Base-by-base conservation (phyloP, 1,139 yeast genomes). In the Magnusiomyces suaveolens region DNA sequence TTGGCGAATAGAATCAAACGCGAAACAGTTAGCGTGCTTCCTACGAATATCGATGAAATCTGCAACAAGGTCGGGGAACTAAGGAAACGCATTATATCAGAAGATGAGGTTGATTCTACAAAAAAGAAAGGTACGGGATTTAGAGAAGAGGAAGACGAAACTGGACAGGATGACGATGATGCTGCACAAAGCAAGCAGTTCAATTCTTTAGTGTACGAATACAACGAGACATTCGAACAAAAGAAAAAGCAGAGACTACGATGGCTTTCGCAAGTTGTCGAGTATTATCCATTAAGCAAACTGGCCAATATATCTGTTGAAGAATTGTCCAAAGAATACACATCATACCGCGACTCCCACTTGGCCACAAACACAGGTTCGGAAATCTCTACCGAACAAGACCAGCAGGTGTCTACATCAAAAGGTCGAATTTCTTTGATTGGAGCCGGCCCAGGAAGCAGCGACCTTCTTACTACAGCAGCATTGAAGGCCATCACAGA, bases 371-470 rank as follows among this genome's bases (percentile, higher is more conserved):
- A 36, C 8, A n/a, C 41, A 10, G 41, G 18, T 36, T n/a, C 3
- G 16, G 41, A 36, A 16, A n/a, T 10, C 18, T 3, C 41, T 3
- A 36, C 8, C 8, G 41, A 29, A 53, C 38, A 41, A 54, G 52
- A 53, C 43, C 18, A 49, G 51, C 46, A 46, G 38, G 32, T 49
- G 39, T 21, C 46, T 18, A 43, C n/a, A n/a, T 29, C 33, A 43
- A 66, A 63, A 48, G 96, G 94, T 0, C 63, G 76, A 2, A 83
- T 90, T 14, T 79, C 95, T 1, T 74, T 92, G 32, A 89, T 90
- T 18, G 98, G 98, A 0, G 79, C 96, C 1, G 98, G 98, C 0
- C 97, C 97, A 0, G 98, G 98, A 0, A 82, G 94, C 1, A 81
- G 86, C 0, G 83, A 89, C 1, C 76, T 88, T 62, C 74, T 92